Conservation (phyloP, 1,284 basidiomycete species). For the Leccinum pseudoinsigne region DNA sequence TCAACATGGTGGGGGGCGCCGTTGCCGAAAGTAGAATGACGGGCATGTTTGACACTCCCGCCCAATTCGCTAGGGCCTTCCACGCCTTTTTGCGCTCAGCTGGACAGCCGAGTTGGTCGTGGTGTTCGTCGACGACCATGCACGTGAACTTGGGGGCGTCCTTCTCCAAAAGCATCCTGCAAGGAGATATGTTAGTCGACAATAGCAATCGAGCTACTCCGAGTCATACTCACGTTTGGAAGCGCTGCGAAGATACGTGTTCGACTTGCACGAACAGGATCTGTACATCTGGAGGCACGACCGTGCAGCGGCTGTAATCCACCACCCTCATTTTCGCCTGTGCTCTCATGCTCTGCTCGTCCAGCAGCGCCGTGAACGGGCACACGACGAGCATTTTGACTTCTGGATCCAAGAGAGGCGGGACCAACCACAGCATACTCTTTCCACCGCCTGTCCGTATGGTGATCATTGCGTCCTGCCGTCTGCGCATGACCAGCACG, state of each 20-base stretch:
- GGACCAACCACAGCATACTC: constrained; percentile 6
- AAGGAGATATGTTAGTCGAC: not conserved
- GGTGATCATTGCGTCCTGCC: not conserved
- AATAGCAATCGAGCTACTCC: no score
- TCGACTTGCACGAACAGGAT: not conserved
- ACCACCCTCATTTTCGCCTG: not conserved
- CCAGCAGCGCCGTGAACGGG: not conserved
- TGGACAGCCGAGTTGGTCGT: constrained; percentile 2
- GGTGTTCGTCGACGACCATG: constrained; percentile 2
- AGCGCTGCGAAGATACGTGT: not conserved
- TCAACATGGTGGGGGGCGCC: not conserved
- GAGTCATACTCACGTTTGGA: no score
- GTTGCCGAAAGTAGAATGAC: constrained; percentile 5
- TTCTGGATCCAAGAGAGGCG: not conserved
- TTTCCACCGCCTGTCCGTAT: constrained; percentile 6
- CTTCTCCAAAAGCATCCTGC: not conserved
- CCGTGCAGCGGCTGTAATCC: not conserved
- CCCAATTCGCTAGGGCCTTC: not conserved
- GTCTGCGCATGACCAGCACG: not conserved
- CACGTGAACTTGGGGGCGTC: not conserved
- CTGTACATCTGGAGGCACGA: not conserved
- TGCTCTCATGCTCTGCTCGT: not conserved
- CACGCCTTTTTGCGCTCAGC: not conserved
- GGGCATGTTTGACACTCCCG: not conserved
- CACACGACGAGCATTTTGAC: constrained; percentile 5